Evolutionary conservation across 208 protist genomes (phyloP).

Genomic region (Vickermania spadyakhi): DNA sequence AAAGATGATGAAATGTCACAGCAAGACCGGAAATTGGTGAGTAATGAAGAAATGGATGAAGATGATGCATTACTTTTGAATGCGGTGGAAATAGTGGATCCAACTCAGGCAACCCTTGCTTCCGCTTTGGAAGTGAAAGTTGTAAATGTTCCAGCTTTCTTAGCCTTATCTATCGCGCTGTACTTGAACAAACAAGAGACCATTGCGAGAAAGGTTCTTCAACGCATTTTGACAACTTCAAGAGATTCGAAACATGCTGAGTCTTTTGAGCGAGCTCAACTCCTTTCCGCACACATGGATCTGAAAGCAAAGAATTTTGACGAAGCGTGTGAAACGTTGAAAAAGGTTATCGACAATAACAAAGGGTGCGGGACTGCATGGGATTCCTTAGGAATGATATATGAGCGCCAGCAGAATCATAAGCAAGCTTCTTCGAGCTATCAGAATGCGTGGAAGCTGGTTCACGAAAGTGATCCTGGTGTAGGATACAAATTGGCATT

Average conservation of each 20-base stretch:
- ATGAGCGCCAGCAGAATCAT: constrained; percentile 83
- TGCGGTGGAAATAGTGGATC: constrained; percentile 8
- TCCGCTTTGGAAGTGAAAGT: constrained; percentile 20
- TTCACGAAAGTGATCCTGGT: constrained; percentile 69
- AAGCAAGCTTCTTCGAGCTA: constrained; percentile 90
- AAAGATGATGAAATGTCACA: neutral
- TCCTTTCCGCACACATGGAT: constrained; percentile 87
- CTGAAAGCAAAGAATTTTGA: constrained; percentile 72
- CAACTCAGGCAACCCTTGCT: constrained; percentile 20
- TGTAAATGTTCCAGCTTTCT: constrained; percentile 46
- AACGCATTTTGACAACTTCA: constrained; percentile 14
- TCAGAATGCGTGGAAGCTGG: constrained; percentile 88
- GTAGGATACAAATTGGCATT: constrained; percentile 96
- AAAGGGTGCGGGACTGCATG: constrained; percentile 76
- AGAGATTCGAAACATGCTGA: constrained; percentile 19
- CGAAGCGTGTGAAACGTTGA: constrained; percentile 46
- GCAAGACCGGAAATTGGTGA: constrained; percentile 7
- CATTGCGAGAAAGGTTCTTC: constrained; percentile 41
- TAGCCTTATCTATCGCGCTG: constrained; percentile 75
- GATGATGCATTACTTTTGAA: constrained; percentile 36
- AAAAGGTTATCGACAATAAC: constrained; percentile 56
- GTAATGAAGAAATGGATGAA: constrained; percentile 15
- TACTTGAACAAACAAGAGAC: constrained; percentile 72
- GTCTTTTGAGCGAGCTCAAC: constrained; percentile 65
- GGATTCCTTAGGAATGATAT: constrained; percentile 82